phyloP scores from a whole-genome alignment of 495 filamentous ascomycete genomes.

The Trichoderma parareesei region DNA sequence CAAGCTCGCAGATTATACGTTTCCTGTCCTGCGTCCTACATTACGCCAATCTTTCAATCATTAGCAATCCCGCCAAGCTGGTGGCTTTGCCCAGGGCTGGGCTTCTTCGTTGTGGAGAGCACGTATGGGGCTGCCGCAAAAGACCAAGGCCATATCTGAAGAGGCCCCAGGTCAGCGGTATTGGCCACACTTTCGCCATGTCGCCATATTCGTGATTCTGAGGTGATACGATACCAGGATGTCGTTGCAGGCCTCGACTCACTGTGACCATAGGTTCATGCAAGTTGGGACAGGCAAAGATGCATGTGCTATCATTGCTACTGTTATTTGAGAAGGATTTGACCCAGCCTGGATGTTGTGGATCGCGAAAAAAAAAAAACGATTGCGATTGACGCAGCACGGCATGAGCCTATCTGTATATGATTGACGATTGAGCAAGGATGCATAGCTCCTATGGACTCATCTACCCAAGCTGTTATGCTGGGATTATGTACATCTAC shows the following conservation, averaged over 20 bases:
- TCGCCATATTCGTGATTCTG: constrained; percentile 9
- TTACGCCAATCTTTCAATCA: background rate
- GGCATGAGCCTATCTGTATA: background rate
- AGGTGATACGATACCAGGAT: background rate
- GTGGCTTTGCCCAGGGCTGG: background rate
- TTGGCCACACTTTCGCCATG: background rate
- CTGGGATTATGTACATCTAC: too few relatives aligned
- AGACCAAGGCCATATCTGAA: background rate
- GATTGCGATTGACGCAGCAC: background rate
- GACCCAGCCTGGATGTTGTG: background rate
- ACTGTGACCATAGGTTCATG: background rate
- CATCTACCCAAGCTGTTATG: too few relatives aligned
- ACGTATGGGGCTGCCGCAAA: background rate
- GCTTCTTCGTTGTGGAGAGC: background rate
- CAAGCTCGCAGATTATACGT: background rate
- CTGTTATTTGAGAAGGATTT: too few relatives aligned
- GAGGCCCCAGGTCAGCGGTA: too few relatives aligned
- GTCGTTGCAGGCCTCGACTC: background rate
- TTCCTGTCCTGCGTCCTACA: background rate
- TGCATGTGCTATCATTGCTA: background rate
- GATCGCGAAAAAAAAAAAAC: too few relatives aligned
- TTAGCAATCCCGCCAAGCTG: background rate
- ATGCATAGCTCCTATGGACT: background rate
- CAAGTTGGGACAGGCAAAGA: background rate
- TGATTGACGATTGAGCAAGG: background rate